Base-by-base conservation (phyloP, 371 early-diverging fungal species). In the Rhizopus stolonifer region DNA sequence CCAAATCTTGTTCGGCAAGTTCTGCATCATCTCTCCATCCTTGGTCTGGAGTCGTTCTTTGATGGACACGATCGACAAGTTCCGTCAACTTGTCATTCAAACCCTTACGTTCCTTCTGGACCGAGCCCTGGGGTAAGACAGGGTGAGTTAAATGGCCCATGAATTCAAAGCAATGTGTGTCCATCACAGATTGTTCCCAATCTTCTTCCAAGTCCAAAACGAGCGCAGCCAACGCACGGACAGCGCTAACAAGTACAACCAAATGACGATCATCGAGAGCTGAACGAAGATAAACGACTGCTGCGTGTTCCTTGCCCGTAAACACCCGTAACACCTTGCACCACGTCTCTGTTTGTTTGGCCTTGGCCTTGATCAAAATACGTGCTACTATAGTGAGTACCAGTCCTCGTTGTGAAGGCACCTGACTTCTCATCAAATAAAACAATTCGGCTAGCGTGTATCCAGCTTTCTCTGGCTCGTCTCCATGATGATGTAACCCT, bases 401-500 rank as follows among this genome's bases (percentile, higher is more conserved):
- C 21, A 91, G 72, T n/a, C 82, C 79, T 2, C 93, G 78, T 67
- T 95, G 96, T 18, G 88, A 77, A 0, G 93, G 86, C 1, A 92
- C 87, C 2, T 87, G 84, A 57, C 93, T 93, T 50, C 91, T 86
- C 22, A 83, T 77, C 26, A 95, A 72, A 58, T 89, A 83, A 29
- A 91, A 70, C 5, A 95, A 60, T 67, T 95, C 96, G 0, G 85
- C 81, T 1, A 94, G 61, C 0, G 94, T 91, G 68, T 95, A 95
- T 4, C 95, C 95, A 10, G 96, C 85, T 51, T 80, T 76, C 2
- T 84, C 84, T 3, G 95, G 91, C 22, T 89, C 83, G 18, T 86
- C 85, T 4, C 93, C 93, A 58, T 95, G 96, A 61, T 95, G 95
- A 70, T 94, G 92, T 4, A 95, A 71, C 2, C 91, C 95, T 1